These are phyloP conservation scores for Suillus fuscotomentosus DNA, from an alignment of 768 basidiomycete genomes.

Conservation along the genomic window DNA sequence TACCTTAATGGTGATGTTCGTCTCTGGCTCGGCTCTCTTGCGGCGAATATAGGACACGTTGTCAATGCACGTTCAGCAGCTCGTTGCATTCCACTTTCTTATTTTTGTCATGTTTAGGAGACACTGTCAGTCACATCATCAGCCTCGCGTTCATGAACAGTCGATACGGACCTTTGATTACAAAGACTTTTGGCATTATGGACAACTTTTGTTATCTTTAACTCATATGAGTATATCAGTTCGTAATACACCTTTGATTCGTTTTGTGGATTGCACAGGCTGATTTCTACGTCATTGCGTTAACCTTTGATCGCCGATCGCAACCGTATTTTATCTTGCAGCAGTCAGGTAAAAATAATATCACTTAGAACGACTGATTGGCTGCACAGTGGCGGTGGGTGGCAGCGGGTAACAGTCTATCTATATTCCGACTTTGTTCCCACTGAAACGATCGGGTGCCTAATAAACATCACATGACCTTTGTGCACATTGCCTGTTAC, in stretches of 20 bases:
- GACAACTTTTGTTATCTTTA: background rate
- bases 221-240: conserved; percentile 1
- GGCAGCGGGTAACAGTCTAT: too few species aligned
- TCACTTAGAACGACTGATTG: background rate
- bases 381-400: background rate
- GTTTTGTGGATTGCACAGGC: background rate
- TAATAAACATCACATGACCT: background rate
- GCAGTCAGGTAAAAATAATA: background rate
- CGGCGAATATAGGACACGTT: conserved; percentile 9
- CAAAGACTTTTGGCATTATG: background rate
- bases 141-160: background rate
- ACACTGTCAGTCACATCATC: background rate
- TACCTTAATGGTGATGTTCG: conserved; percentile 59
- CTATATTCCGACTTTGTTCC: background rate
- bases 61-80: background rate
- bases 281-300: background rate
- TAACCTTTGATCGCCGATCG: background rate
- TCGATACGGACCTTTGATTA: background rate
- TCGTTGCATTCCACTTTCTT: background rate
- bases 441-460: background rate
- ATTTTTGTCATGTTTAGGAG: background rate
- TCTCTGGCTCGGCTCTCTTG: conserved; percentile 53
- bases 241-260: background rate
- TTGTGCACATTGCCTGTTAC: background rate
- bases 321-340: background rate